Evolutionary conservation across 768 basidiomycete genomes (phyloP).

Genomic region (Xerocomellus chrysenteron): DNA sequence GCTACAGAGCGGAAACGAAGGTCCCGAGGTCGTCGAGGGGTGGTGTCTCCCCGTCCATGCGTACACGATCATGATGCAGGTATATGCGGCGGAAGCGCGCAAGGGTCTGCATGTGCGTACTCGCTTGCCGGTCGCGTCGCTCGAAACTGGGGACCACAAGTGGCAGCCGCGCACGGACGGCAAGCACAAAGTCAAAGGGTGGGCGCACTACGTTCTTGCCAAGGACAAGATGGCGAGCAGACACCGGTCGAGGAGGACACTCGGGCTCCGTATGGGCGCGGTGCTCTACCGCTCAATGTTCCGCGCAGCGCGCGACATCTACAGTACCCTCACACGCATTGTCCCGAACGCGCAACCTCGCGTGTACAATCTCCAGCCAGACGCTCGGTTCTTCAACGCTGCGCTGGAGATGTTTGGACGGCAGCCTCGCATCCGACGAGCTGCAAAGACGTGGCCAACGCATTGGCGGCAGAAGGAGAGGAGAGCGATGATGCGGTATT

Average conservation of each 20-base stretch:
- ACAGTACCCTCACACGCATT: constrained; percentile 21
- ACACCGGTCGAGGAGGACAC: constrained; percentile 25
- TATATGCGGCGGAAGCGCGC: constrained; percentile 50
- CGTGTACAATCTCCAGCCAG: constrained; percentile 44
- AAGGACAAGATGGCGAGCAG: constrained; percentile 18
- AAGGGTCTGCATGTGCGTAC: constrained; percentile 21
- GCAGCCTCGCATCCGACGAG: constrained; percentile 20
- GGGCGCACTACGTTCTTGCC: constrained; percentile 34
- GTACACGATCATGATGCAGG: constrained; percentile 70
- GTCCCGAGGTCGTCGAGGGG: constrained; percentile 34
- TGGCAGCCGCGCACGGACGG: constrained; percentile 18
- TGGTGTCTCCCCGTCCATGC: constrained; percentile 69
- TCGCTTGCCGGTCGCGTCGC: constrained; percentile 1
- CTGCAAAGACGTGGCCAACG: constrained; percentile 14
- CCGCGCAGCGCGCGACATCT: constrained; percentile 31
- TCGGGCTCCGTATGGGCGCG: constrained; percentile 30
- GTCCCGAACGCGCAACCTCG: constrained; percentile 26
- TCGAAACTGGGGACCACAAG: constrained; percentile 4
- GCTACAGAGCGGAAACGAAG: constrained; percentile 22
- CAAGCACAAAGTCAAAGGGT: constrained; percentile 33
- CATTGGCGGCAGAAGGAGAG: constrained; percentile 33
- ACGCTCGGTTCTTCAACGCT: constrained; percentile 70
- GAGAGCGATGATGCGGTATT: constrained; percentile 28
- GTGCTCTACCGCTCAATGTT: constrained; percentile 40
- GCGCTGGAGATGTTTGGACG: constrained; percentile 46